Percentiles rank a stretch among this genome's conserved stretches.
Evolutionary conservation across 441 rosid genomes (phyloP).

Genomic region (Biscutella auriculata): DNA sequence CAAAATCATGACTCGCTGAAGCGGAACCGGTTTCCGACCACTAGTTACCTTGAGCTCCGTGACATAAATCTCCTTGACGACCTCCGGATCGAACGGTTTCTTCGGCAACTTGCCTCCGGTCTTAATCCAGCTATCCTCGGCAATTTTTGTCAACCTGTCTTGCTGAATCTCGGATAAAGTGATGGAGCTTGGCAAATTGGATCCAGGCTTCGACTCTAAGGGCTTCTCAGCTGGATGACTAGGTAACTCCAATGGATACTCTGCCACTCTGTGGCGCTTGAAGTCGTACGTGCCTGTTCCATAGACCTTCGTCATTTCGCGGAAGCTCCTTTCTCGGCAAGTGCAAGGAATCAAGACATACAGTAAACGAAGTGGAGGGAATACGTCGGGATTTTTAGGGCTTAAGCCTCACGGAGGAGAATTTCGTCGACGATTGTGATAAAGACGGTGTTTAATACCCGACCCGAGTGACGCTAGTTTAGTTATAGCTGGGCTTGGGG

Average conservation of each 20-base stretch:
- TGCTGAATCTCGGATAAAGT: conserved; percentile 87
- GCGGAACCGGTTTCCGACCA: conserved; percentile 76
- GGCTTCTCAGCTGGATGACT: conserved; percentile 37
- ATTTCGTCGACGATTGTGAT: background rate
- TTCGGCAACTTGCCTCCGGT: conserved; percentile 29
- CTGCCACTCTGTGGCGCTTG: conserved; percentile 98
- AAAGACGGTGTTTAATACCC: conserved; percentile 12
- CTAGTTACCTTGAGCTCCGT: conserved; percentile 65
- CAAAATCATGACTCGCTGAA: conserved; percentile 90
- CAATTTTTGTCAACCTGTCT: conserved; percentile 72
- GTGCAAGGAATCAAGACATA: conserved; percentile 14
- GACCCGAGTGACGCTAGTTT: background rate
- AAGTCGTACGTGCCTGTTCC: conserved; percentile 93
- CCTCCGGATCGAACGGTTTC: conserved; percentile 58
- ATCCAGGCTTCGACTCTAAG: conserved; percentile 57
- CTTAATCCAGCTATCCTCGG: conserved; percentile 70
- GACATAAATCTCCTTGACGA: conserved; percentile 71
- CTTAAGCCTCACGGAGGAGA: conserved; percentile 13
- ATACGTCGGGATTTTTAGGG: conserved; percentile 10
- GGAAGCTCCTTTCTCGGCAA: background rate
- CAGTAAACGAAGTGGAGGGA: background rate
- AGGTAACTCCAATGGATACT: conserved; percentile 68
- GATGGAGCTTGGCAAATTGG: conserved; percentile 62
- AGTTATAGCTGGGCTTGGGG: background rate
- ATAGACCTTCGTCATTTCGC: conserved; percentile 67